A percentile compares a stretch with the other conserved stretches of the same genome.
phyloP scores from a whole-genome alignment of 805 yeast genomes.

The Yarrowia osloensis region DNA sequence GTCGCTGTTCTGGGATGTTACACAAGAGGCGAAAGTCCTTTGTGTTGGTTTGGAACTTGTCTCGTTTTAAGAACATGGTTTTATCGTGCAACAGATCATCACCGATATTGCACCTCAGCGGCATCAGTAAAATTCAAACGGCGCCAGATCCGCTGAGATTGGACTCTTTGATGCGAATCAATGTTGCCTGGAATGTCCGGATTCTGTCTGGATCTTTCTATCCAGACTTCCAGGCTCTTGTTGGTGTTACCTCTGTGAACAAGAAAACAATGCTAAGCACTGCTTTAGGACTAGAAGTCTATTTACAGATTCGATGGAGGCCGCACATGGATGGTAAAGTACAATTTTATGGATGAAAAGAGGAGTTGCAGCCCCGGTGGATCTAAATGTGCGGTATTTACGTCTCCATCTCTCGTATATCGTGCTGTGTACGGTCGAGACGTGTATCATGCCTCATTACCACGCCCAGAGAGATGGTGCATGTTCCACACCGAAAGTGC shows the following conservation, averaged over 20 bases:
- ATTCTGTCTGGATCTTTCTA: too few species aligned
- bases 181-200: too few species aligned
- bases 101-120: neutral
- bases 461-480: neutral
- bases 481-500: conserved; percentile 19
- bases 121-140: neutral
- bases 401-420: neutral
- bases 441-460: too few species aligned
- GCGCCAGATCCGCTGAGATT: too few species aligned
- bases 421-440: too few species aligned
- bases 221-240: too few species aligned
- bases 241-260: neutral
- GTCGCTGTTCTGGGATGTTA: too few species aligned
- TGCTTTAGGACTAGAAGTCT: neutral
- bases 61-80: neutral
- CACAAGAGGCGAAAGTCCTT: neutral
- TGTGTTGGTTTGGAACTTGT: neutral
- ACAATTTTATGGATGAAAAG: neutral
- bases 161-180: too few species aligned
- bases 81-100: neutral
- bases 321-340: neutral
- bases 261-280: neutral
- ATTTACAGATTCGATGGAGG: neutral
- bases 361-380: neutral
- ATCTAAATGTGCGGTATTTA: neutral